phyloP scores from a whole-genome alignment of 768 basidiomycete species.

The Kwoniella europaea region DNA sequence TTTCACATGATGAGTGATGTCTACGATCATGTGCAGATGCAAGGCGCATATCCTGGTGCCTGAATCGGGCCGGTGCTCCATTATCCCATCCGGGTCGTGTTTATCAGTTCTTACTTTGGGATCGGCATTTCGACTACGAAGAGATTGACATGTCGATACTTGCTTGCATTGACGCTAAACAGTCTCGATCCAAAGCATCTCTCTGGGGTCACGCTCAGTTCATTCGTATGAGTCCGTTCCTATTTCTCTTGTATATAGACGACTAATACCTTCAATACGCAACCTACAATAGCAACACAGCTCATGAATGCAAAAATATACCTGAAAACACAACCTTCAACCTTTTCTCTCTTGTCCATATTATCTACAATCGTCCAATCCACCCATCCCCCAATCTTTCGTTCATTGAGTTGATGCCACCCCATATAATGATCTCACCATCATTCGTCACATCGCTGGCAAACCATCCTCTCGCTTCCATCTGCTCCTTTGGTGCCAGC shows the following conservation, averaged over 20 bases:
- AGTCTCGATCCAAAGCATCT: too few relatives aligned
- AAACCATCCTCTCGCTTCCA: constrained; percentile 62
- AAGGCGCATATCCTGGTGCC: not conserved
- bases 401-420: constrained; percentile 61
- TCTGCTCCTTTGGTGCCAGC: constrained; percentile 1
- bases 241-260: too few relatives aligned
- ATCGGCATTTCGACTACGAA: too few relatives aligned
- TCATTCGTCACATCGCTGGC: constrained; percentile 51
- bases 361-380: constrained; percentile 40
- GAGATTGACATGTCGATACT: too few relatives aligned
- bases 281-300: too few relatives aligned
- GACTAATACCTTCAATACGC: too few relatives aligned
- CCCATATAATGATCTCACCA: constrained; percentile 57
- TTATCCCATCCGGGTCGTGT: not conserved
- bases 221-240: too few relatives aligned
- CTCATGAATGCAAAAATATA: too few relatives aligned
- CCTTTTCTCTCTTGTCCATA: not conserved
- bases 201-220: too few relatives aligned
- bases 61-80: not conserved
- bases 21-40: not conserved
- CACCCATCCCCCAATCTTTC: constrained; percentile 61
- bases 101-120: not conserved
- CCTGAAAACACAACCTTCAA: not conserved
- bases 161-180: too few relatives aligned
- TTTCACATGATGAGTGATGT: too few relatives aligned